These are phyloP conservation scores for Omphalotus guepiniiformis DNA, from an alignment of 768 basidiomycete species.

Conservation along the genomic window DNA sequence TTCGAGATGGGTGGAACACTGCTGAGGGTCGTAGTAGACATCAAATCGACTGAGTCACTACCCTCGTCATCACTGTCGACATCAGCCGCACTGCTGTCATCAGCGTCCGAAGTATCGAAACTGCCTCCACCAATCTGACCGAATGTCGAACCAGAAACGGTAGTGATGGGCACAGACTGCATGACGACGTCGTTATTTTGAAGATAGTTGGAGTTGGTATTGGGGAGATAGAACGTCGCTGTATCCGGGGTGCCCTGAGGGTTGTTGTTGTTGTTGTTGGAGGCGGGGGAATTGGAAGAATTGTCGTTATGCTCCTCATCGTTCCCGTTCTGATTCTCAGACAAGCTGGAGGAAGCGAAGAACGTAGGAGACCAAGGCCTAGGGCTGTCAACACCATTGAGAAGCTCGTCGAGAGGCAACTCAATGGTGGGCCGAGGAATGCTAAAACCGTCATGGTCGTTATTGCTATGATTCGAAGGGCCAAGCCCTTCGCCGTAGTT, in stretches of 20 bases:
- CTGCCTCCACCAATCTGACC: background rate
- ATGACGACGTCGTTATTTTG: slow-evolving; percentile 4
- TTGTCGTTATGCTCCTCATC: slow-evolving; percentile 10
- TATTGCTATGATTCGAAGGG: slow-evolving; percentile 16
- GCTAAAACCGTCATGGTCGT: slow-evolving; percentile 46
- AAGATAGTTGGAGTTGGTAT: background rate
- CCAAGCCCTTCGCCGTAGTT: slow-evolving; percentile 76
- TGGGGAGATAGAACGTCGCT: background rate
- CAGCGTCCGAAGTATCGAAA: background rate
- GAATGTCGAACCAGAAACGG: background rate
- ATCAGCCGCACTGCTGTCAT: background rate
- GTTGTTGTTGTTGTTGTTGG: background rate
- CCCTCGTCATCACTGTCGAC: background rate
- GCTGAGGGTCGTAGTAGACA: background rate
- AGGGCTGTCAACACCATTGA: slow-evolving; percentile 43
- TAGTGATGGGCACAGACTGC: slow-evolving; percentile 7
- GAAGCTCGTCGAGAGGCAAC: slow-evolving; percentile 79
- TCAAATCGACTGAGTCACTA: slow-evolving; percentile 6
- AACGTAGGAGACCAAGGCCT: slow-evolving; percentile 19
- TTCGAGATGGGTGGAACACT: background rate
- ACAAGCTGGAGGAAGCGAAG: background rate
- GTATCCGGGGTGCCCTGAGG: background rate
- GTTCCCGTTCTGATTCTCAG: background rate
- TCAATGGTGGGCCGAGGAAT: slow-evolving; percentile 80
- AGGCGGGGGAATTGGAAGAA: background rate